Conservation (phyloP, 331 rosid species). For the Pyrus hybrid region DNA sequence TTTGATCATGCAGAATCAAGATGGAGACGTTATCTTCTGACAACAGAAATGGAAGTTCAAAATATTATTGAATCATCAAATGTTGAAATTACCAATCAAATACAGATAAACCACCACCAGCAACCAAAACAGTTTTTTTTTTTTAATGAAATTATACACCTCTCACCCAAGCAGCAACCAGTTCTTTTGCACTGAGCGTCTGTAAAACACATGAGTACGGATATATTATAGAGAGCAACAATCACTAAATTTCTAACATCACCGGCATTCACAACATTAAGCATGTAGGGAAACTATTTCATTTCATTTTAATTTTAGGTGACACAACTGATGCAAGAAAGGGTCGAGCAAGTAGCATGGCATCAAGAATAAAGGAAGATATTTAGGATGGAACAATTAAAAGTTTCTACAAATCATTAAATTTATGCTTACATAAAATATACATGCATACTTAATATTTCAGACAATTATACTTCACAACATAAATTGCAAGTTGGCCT, state of each 20-base stretch:
- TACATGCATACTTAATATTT: conserved; percentile 24
- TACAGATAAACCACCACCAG: too few relatives aligned
- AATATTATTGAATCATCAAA: too few relatives aligned
- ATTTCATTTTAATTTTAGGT: not conserved
- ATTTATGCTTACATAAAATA: conserved; percentile 30
- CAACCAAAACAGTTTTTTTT: too few relatives aligned
- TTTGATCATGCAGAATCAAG: too few relatives aligned
- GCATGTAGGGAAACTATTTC: not conserved
- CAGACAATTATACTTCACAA: too few relatives aligned
- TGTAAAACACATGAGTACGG: not conserved
- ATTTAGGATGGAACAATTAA: not conserved
- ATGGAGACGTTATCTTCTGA: too few relatives aligned
- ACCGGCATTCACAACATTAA: not conserved
- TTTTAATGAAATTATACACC: not conserved
- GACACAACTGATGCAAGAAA: not conserved
- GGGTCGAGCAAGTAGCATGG: not conserved
- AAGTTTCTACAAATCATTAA: not conserved
- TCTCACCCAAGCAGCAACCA: not conserved
- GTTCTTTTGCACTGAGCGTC: not conserved
- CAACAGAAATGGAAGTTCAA: too few relatives aligned
- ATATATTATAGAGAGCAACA: not conserved
- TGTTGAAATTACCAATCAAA: too few relatives aligned
- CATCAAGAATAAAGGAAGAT: not conserved
- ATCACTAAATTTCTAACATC: too few relatives aligned
- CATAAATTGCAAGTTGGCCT: too few relatives aligned